phyloP scores from a whole-genome alignment of 176 grass and related monocot species.

The Pharus latifolius region DNA sequence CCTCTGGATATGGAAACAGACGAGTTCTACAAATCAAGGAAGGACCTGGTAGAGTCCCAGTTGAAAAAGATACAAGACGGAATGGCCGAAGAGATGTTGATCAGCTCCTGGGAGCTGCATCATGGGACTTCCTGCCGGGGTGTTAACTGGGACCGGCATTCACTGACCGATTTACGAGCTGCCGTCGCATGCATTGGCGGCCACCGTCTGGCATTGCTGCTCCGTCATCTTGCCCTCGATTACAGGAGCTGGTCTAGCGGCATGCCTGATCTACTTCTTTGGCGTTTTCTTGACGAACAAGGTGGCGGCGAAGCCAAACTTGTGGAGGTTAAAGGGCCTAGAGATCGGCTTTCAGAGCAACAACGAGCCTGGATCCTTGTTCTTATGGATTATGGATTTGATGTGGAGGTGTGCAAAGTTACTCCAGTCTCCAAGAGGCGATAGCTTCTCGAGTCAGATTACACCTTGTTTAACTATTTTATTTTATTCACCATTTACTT shows the following conservation, averaged over 20 bases:
- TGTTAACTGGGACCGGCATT: slow-evolving; percentile 61
- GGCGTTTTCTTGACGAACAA: slow-evolving; percentile 62
- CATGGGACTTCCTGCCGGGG: slow-evolving; percentile 57
- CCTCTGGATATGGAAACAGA: slow-evolving; percentile 79
- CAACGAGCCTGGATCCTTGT: slow-evolving; percentile 80
- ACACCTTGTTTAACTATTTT: neutral
- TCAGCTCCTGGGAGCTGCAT: slow-evolving; percentile 73
- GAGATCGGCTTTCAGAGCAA: slow-evolving; percentile 78
- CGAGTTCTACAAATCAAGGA: slow-evolving; percentile 70
- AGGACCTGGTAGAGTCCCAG: slow-evolving; percentile 66
- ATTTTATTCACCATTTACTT: slow-evolving; percentile 10
- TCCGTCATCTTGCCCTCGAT: slow-evolving; percentile 63
- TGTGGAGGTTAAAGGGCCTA: slow-evolving; percentile 90
- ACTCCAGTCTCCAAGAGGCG: slow-evolving; percentile 19
- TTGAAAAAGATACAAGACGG: slow-evolving; percentile 57
- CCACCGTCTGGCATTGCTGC: slow-evolving; percentile 44
- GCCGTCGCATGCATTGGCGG: slow-evolving; percentile 46
- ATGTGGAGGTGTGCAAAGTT: slow-evolving; percentile 89
- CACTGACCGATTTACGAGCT: slow-evolving; percentile 62
- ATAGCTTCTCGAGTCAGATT: neutral
- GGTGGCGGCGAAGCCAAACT: slow-evolving; percentile 60
- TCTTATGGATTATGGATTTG: slow-evolving; percentile 67
- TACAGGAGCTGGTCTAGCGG: slow-evolving; percentile 93
- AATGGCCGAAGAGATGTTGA: slow-evolving; percentile 76
- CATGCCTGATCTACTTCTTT: slow-evolving; percentile 81